phyloP scores from a whole-genome alignment of 2,329 filamentous ascomycete species.

The Gaeumannomyces tritici region DNA sequence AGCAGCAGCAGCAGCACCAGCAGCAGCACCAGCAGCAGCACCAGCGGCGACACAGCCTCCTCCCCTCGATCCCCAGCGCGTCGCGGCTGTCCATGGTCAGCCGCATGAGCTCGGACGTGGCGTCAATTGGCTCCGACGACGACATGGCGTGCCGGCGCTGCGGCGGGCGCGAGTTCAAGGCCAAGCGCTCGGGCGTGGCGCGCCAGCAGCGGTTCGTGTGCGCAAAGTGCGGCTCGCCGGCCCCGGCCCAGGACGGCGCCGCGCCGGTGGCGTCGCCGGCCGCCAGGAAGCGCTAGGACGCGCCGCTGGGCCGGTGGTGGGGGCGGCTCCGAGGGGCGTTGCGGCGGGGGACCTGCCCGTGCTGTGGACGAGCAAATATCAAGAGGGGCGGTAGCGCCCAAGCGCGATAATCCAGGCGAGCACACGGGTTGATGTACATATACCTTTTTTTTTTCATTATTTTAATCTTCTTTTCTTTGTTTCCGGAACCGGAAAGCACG shows the following conservation, averaged over 20 bases:
- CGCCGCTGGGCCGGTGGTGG: not conserved
- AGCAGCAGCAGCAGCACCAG: not conserved
- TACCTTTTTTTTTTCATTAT: too few relatives aligned
- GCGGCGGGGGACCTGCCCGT: too few relatives aligned
- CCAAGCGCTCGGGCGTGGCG: constrained; percentile 34
- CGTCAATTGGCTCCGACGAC: constrained; percentile 24
- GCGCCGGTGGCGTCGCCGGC: too few relatives aligned
- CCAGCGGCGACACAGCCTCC: not conserved
- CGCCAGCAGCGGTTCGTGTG: constrained; percentile 45
- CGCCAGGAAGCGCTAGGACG: not conserved
- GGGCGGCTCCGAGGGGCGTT: not conserved
- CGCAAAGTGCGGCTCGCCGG: constrained; percentile 36
- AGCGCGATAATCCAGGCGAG: too few relatives aligned
- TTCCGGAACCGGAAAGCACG: not conserved
- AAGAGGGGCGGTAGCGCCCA: too few relatives aligned
- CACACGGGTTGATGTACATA: too few relatives aligned
- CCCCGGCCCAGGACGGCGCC: not conserved
- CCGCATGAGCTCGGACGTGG: constrained; percentile 44
- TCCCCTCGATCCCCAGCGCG: not conserved
- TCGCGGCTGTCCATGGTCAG: not conserved
- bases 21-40: too few relatives aligned
- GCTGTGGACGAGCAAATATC: too few relatives aligned
- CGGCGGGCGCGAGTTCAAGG: constrained; percentile 51
- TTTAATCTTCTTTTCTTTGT: not conserved
- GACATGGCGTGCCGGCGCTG: constrained; percentile 48